These are phyloP conservation scores for Aeschynomene evenia DNA, from an alignment of 306 rosid species.

Conservation along the genomic window DNA sequence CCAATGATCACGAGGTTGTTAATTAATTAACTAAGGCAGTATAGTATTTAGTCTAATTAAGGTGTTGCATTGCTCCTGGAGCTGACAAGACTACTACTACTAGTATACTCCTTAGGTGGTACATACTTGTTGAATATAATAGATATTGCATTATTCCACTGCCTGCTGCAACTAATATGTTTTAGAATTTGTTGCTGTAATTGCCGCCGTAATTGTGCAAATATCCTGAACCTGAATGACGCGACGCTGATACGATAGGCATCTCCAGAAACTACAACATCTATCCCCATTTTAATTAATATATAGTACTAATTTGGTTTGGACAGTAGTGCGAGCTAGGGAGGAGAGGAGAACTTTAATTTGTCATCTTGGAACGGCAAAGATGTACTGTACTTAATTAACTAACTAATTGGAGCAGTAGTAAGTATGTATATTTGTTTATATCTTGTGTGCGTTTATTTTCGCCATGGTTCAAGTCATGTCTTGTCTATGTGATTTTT, in stretches of 20 bases:
- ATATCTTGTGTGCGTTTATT: no score
- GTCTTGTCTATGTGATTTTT: no score
- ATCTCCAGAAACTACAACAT: slow-evolving; percentile 44
- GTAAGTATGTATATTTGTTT: no score
- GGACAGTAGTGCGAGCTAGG: background rate
- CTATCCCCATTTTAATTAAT: no score
- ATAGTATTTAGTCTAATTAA: background rate
- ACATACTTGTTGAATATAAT: slow-evolving; percentile 18
- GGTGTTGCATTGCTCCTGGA: background rate
- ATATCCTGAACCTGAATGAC: no score
- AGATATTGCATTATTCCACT: background rate
- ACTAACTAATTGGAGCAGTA: no score
- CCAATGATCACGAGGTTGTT: background rate
- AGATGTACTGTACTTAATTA: no score
- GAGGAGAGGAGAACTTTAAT: background rate
- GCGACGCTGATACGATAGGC: slow-evolving; percentile 39
- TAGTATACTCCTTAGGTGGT: background rate
- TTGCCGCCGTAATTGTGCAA: slow-evolving; percentile 50
- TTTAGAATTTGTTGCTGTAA: background rate
- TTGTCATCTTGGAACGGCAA: background rate
- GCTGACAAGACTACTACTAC: background rate
- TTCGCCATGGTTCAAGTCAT: no score
- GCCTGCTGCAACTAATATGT: background rate
- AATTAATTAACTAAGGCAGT: no score
- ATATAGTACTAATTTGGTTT: slow-evolving; percentile 35